A percentile compares a stretch with the other conserved stretches of the same genome.
These are phyloP conservation scores for Cutaneotrichosporon sp. DNA, from an alignment of 1,284 basidiomycete genomes.

Conservation along the genomic window DNA sequence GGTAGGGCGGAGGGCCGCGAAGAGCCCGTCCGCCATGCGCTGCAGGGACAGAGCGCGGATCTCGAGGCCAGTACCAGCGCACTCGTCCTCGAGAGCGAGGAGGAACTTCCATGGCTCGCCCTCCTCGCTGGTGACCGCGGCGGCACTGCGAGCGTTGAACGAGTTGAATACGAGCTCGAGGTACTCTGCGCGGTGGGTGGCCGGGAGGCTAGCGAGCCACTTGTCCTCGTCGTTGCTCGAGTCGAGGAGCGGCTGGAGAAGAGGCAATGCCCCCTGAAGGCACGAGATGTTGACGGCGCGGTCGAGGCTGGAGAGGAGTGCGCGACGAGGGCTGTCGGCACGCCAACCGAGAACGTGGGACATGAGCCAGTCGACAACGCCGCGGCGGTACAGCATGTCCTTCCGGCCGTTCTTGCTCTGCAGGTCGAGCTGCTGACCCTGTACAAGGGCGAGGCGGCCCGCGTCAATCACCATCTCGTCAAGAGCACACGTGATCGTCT, in stretches of 20 bases:
- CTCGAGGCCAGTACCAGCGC: constrained; percentile 2
- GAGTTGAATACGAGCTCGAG: constrained; percentile 29
- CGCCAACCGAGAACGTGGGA: constrained; percentile 74
- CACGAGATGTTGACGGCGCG: constrained; percentile 66
- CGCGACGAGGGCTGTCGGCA: constrained; percentile 58
- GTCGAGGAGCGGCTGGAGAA: constrained; percentile 52
- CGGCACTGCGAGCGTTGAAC: constrained; percentile 26
- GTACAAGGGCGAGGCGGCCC: constrained; percentile 63
- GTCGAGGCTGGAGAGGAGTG: constrained; percentile 63
- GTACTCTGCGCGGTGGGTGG: constrained; percentile 27
- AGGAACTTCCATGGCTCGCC: constrained; percentile 32
- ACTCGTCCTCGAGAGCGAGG: constrained; percentile 17
- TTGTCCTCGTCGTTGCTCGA: constrained; percentile 27
- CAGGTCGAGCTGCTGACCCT: constrained; percentile 48
- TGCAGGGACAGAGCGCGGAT: constrained; percentile 31
- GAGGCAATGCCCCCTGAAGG: constrained; percentile 63
- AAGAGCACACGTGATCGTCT: constrained; percentile 58
- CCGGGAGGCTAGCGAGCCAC: constrained; percentile 29
- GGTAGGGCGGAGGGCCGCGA: constrained; percentile 29
- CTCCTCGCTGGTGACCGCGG: constrained; percentile 29
- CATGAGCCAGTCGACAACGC: constrained; percentile 72
- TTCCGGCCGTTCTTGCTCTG: constrained; percentile 61
- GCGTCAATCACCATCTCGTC: constrained; percentile 71
- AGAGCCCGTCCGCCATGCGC: constrained; percentile 40
- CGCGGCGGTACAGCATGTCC: constrained; percentile 68